Base-by-base conservation (phyloP, 257 asterid species). In the Avicennia marina region DNA sequence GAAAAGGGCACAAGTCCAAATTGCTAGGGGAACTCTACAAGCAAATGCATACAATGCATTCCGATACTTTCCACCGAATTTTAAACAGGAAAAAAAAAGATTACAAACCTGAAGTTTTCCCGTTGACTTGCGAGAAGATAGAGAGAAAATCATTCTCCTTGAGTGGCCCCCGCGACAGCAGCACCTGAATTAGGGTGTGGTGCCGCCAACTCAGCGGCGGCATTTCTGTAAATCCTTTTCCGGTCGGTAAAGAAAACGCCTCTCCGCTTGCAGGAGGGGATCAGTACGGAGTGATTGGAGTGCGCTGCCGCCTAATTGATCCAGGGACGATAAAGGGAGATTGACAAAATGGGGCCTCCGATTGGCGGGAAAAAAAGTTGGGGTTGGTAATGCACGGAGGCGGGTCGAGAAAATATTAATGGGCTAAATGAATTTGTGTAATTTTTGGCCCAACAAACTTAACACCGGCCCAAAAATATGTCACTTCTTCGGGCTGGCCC, bases 101-200 rank as follows among this genome's bases (percentile, higher is more conserved):
- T 7, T 0, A 32, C 5, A 7, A 49, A 87, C 98, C 95, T 75
- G 87, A 60, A 38, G 75, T 39, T 75, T 75, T 81, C 5, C 68
- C 78, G 8, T 69, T 66, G 72, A 85, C 48, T 8, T 69, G 75
- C 41, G 72, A 58, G 79, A 87, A 81, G 57, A 83, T 51, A 13
- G 86, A 66, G 59, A 69, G 81, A 53, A 85, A 81, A 4, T 79
- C 87, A 17, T 64, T 48, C 63, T 85, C 85, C 49, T 56, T 66
- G 50, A 81, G 81, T 2, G 96, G 98, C 7, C 98, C 98, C 2
- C 86, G 81, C 9, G 94, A 81, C 33, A 87, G 78, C 17, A 90
- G 83, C 16, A 86, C 58, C 77, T 90, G 98, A 41, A 90, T 76
- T 9, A 90, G 75, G 21, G 94, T 78, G 26, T 90, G 96, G 63